Conservation (phyloP, 169 alveolate genomes). For the Plasmodium berghei region DNA sequence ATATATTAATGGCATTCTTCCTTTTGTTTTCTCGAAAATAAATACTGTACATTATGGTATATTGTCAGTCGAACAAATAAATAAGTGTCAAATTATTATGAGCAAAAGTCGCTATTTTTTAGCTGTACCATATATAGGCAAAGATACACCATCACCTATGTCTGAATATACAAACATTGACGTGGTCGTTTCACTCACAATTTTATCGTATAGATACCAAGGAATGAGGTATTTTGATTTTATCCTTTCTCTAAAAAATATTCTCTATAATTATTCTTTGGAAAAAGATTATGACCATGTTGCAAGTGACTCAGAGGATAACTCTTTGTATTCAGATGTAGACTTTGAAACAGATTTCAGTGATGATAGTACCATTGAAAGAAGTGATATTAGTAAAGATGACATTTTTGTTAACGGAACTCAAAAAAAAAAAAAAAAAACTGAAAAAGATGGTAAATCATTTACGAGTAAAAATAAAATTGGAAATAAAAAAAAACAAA, state of each 20-base stretch:
- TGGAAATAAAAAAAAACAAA: neutral
- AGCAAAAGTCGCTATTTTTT: slow-evolving; percentile 89
- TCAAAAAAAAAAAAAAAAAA: neutral
- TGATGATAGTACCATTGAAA: neutral
- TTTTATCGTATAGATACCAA: slow-evolving; percentile 89
- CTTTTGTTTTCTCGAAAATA: slow-evolving; percentile 89
- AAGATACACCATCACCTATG: slow-evolving; percentile 92
- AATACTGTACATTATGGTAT: slow-evolving; percentile 89
- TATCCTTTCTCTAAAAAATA: slow-evolving; percentile 82
- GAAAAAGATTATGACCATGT: slow-evolving; percentile 67
- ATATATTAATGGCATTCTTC: slow-evolving; percentile 91
- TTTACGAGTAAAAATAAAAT: neutral
- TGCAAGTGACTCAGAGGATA: slow-evolving; percentile 74
- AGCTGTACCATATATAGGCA: slow-evolving; percentile 95
- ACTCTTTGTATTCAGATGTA: neutral
- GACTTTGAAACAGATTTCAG: neutral
- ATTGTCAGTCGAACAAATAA: slow-evolving; percentile 74
- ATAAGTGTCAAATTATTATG: slow-evolving; percentile 69
- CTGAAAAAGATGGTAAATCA: neutral
- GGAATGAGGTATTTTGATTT: slow-evolving; percentile 92
- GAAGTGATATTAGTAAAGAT: neutral
- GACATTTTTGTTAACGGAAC: neutral
- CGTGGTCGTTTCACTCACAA: slow-evolving; percentile 91
- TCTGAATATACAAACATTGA: slow-evolving; percentile 95
- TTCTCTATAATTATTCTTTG: slow-evolving; percentile 78